A percentile compares a stretch with the other conserved stretches of the same genome.
Conservation (phyloP, 768 basidiomycete species). For the Amanita muscaria region DNA sequence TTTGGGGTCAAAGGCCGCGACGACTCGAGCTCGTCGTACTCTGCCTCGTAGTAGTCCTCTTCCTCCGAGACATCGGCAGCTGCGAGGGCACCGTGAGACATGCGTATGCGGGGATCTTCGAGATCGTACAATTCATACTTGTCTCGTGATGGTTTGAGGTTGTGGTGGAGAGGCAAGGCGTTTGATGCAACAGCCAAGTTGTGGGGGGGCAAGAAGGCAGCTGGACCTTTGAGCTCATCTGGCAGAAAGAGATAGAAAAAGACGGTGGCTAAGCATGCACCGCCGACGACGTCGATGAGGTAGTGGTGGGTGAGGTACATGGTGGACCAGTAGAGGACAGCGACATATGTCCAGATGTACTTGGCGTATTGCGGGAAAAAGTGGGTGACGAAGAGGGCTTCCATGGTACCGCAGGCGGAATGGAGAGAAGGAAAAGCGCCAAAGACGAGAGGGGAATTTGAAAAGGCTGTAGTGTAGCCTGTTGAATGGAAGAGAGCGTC, state of each 20-base stretch:
- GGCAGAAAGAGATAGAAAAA: constrained; percentile 89
- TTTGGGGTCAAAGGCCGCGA: constrained; percentile 26
- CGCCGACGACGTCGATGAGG: constrained; percentile 94
- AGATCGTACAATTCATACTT: constrained; percentile 79
- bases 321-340: constrained; percentile 90
- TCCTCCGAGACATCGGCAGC: constrained; percentile 2
- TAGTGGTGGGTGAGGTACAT: constrained; percentile 99
- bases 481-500: constrained; percentile 74
- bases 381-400: constrained; percentile 88
- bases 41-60: constrained; percentile 6
- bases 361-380: constrained; percentile 76
- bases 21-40: constrained; percentile 5
- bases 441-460: constrained; percentile 86
- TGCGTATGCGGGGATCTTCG: constrained; percentile 42
- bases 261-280: constrained; percentile 80
- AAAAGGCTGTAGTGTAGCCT: constrained; percentile 75
- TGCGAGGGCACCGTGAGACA: constrained; percentile 24
- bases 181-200: constrained; percentile 23
- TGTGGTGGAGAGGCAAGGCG: constrained; percentile 4
- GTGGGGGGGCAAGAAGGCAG: constrained; percentile 43
- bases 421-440: constrained; percentile 96
- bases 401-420: constrained; percentile 83
- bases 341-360: constrained; percentile 77
- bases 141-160: constrained; percentile 18
- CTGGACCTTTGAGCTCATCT: constrained; percentile 57